Evolutionary conservation across 2,329 filamentous ascomycete species (phyloP).

Genomic region (Xylariaceae sp.): DNA sequence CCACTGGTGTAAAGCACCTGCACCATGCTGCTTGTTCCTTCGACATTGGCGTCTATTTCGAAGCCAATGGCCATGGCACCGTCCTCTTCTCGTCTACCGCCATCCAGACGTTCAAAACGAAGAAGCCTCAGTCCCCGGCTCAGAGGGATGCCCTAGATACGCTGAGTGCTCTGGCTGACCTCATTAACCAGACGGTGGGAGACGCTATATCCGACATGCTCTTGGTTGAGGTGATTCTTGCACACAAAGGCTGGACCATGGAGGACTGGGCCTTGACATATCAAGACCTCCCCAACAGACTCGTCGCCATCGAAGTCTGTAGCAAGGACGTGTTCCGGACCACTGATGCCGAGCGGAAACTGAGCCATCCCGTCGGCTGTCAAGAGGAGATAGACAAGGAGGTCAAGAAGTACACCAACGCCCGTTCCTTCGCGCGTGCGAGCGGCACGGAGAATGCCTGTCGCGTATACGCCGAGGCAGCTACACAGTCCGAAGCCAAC

Average conservation of each 20-base stretch:
- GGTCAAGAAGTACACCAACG: slow-evolving; percentile 86
- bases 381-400: slow-evolving; percentile 83
- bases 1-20: slow-evolving; percentile 94
- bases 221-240: slow-evolving; percentile 90
- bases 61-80: slow-evolving; percentile 96
- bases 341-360: slow-evolving; percentile 83
- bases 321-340: slow-evolving; percentile 86
- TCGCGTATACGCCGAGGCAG: slow-evolving; percentile 91
- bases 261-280: slow-evolving; percentile 92
- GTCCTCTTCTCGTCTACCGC: slow-evolving; percentile 89
- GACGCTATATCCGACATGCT: slow-evolving; percentile 95
- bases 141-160: slow-evolving; percentile 86
- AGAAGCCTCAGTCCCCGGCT: slow-evolving; percentile 81
- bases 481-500: slow-evolving; percentile 81
- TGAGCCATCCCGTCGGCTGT: slow-evolving; percentile 71
- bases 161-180: slow-evolving; percentile 73
- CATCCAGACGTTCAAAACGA: slow-evolving; percentile 68
- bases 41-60: slow-evolving; percentile 96
- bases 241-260: slow-evolving; percentile 87
- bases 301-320: slow-evolving; percentile 86
- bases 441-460: slow-evolving; percentile 95
- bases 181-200: slow-evolving; percentile 97
- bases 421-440: slow-evolving; percentile 83
- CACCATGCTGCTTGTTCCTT: slow-evolving; percentile 95
- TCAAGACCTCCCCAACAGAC: slow-evolving; percentile 86